These are phyloP conservation scores for Nemania sp. DNA, from an alignment of 2,329 filamentous ascomycete species.

Conservation along the genomic window DNA sequence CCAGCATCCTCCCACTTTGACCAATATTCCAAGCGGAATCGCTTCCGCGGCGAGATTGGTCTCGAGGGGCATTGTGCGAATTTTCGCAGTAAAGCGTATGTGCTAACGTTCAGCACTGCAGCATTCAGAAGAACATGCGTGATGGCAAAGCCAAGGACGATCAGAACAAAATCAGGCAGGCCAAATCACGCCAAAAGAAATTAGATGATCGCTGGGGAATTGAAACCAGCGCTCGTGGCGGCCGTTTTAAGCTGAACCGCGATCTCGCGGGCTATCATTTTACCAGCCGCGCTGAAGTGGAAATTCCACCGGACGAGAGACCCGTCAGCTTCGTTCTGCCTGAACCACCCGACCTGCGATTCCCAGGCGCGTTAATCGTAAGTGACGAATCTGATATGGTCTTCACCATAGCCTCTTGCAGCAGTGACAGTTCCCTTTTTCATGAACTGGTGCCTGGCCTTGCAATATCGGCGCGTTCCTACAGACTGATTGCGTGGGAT, in stretches of 20 bases:
- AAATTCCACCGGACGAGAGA: constrained; percentile 66
- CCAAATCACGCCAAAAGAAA: constrained; percentile 82
- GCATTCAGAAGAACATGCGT: constrained; percentile 71
- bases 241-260: constrained; percentile 78
- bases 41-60: not conserved
- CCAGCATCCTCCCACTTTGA: not conserved
- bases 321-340: constrained; percentile 62
- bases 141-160: constrained; percentile 77
- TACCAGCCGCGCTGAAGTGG: constrained; percentile 66
- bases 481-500: not conserved
- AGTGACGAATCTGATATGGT: not conserved
- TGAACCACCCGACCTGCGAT: constrained; percentile 69
- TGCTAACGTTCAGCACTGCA: constrained; percentile 2
- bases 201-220: constrained; percentile 80
- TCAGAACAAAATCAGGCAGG: constrained; percentile 83
- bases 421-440: not conserved
- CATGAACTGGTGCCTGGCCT: not conserved
- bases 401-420: not conserved
- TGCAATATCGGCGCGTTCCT: not conserved
- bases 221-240: constrained; percentile 71
- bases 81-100: not conserved
- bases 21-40: not conserved
- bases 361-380: constrained; percentile 69
- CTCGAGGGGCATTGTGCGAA: not conserved
- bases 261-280: constrained; percentile 68